phyloP scores from a whole-genome alignment of 1,139 yeast species.

The Torulaspora globosa region DNA sequence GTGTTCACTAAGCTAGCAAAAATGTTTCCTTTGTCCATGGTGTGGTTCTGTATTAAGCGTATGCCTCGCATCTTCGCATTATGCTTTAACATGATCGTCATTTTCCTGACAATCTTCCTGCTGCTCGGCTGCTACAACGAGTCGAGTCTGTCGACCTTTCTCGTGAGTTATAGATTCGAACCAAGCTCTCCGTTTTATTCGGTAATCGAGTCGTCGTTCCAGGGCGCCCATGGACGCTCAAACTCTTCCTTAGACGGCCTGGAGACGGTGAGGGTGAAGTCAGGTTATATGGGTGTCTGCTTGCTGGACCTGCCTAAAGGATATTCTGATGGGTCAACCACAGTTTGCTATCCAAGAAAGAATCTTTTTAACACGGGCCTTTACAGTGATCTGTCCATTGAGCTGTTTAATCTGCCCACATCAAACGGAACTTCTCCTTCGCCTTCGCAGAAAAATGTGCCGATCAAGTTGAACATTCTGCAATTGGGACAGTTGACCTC shows the following conservation, averaged over 20 bases:
- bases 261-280: slow-evolving; percentile 27
- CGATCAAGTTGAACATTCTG: slow-evolving; percentile 27
- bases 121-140: slow-evolving; percentile 32
- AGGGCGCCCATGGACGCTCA: slow-evolving; percentile 15
- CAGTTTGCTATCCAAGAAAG: slow-evolving; percentile 31
- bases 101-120: slow-evolving; percentile 31
- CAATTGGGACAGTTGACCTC: slow-evolving; percentile 31
- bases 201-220: slow-evolving; percentile 28
- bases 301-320: slow-evolving; percentile 30
- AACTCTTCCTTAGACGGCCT: slow-evolving; percentile 19
- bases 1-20: neutral
- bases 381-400: slow-evolving; percentile 28
- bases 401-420: slow-evolving; percentile 24
- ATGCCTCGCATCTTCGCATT: slow-evolving; percentile 32
- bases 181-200: slow-evolving; percentile 29
- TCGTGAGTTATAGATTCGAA: slow-evolving; percentile 29
- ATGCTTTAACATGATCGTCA: slow-evolving; percentile 27
- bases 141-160: slow-evolving; percentile 28
- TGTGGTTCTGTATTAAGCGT: slow-evolving; percentile 29
- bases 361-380: slow-evolving; percentile 23
- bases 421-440: slow-evolving; percentile 17
- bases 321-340: slow-evolving; percentile 13
- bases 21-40: slow-evolving; percentile 19
- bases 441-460: slow-evolving; percentile 5
- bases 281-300: slow-evolving; percentile 37